phyloP scores from a whole-genome alignment of 768 basidiomycete species.

The Podaxis rugospora region DNA sequence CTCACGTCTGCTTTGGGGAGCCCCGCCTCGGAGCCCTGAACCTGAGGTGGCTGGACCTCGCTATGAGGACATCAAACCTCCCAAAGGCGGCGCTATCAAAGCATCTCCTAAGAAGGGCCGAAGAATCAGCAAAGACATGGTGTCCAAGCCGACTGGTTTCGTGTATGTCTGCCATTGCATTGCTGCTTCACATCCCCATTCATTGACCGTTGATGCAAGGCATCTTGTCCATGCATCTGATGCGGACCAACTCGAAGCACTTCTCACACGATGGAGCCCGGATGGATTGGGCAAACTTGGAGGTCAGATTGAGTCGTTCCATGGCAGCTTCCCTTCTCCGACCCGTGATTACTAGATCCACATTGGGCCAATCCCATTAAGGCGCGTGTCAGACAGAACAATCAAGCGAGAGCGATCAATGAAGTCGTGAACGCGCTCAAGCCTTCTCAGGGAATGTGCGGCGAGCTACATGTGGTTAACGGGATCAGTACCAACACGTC shows the following conservation, averaged over 20 bases:
- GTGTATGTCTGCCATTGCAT: slow-evolving; percentile 51
- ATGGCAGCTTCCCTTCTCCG: slow-evolving; percentile 14
- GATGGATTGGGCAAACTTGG: slow-evolving; percentile 87
- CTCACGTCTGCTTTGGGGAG: slow-evolving; percentile 60
- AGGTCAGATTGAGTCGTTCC: slow-evolving; percentile 42
- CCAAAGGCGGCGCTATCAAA: slow-evolving; percentile 25
- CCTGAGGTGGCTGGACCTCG: slow-evolving; percentile 58
- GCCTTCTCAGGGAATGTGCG: slow-evolving; percentile 41
- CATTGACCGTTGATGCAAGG: slow-evolving; percentile 34
- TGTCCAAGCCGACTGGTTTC: slow-evolving; percentile 78
- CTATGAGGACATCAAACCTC: slow-evolving; percentile 53
- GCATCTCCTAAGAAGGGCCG: slow-evolving; percentile 49
- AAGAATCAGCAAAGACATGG: slow-evolving; percentile 84
- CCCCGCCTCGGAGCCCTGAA: slow-evolving; percentile 27
- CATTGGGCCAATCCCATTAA: slow-evolving; percentile 89
- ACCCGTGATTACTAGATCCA: slow-evolving; percentile 54
- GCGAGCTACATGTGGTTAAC: slow-evolving; percentile 74
- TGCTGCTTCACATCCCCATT: slow-evolving; percentile 18
- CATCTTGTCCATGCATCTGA: slow-evolving; percentile 91
- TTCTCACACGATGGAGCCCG: slow-evolving; percentile 84
- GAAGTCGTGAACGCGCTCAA: slow-evolving; percentile 71
- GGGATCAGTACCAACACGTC: slow-evolving; percentile 67
- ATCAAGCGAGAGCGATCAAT: slow-evolving; percentile 70
- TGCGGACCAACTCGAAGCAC: slow-evolving; percentile 82
- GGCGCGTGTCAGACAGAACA: slow-evolving; percentile 59